Evolutionary conservation across 2,329 filamentous ascomycete species (phyloP).

Genomic region (Sclerotinia borealis): DNA sequence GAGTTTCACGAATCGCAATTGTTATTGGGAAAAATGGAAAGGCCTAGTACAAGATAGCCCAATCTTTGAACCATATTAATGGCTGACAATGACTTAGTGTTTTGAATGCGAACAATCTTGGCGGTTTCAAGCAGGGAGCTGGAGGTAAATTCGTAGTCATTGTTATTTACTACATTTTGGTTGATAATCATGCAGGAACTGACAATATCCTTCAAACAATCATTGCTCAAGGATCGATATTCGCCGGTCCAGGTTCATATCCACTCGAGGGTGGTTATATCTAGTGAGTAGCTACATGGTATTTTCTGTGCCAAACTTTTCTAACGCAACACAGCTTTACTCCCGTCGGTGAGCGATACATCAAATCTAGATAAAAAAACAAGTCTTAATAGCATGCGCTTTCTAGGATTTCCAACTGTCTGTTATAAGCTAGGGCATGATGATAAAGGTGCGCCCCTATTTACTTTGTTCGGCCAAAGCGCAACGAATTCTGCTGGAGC

Average conservation of each 20-base stretch:
- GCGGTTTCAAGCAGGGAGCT: conserved; percentile 37
- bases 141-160: conserved; percentile 28
- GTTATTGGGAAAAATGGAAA: conserved; percentile 36
- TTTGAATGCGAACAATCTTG: conserved; percentile 37
- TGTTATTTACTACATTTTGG: background rate
- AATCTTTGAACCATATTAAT: background rate
- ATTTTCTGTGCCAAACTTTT: background rate
- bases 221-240: conserved; percentile 41
- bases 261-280: conserved; percentile 36
- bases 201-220: conserved; percentile 34
- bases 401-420: background rate
- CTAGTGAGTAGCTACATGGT: background rate
- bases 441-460: background rate
- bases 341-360: background rate
- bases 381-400: too few relatives aligned
- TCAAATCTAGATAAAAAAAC: background rate
- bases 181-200: conserved; percentile 11
- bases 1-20: background rate
- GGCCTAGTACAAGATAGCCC: conserved; percentile 29
- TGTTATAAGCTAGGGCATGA: background rate
- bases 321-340: background rate
- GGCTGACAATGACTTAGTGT: background rate
- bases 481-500: background rate
- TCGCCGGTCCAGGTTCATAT: conserved; percentile 33
- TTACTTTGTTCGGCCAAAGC: background rate